Conservation (phyloP, 2,329 filamentous ascomycete genomes). For the Fusarium setosum region DNA sequence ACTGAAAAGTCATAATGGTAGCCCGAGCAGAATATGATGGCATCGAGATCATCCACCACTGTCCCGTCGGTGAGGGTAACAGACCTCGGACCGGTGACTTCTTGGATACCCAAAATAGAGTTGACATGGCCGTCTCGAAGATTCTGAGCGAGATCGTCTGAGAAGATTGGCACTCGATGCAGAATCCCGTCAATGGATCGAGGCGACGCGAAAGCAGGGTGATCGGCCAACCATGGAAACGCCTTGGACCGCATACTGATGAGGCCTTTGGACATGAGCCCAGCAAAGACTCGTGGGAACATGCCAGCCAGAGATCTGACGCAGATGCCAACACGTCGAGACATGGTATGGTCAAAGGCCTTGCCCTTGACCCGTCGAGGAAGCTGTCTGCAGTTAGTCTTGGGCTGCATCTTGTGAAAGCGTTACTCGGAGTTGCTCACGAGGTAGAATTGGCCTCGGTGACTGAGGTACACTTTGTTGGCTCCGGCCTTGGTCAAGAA, state of each 20-base stretch:
- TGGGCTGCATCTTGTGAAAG: no score
- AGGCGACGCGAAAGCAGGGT: slow-evolving; percentile 23
- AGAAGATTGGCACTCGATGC: slow-evolving; percentile 44
- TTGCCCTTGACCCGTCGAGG: slow-evolving; percentile 46
- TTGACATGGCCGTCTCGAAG: slow-evolving; percentile 43
- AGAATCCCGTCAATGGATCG: slow-evolving; percentile 30
- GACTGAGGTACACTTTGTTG: slow-evolving; percentile 56
- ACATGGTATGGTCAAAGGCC: slow-evolving; percentile 49
- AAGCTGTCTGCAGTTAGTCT: slow-evolving; percentile 28
- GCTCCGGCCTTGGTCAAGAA: slow-evolving; percentile 48
- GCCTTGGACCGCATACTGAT: slow-evolving; percentile 27
- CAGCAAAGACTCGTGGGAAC: slow-evolving; percentile 18
- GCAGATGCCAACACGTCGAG: slow-evolving; percentile 41
- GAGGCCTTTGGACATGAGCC: slow-evolving; percentile 34
- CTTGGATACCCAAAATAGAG: slow-evolving; percentile 42
- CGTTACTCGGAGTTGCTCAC: slow-evolving; percentile 22
- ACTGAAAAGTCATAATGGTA: slow-evolving; percentile 46
- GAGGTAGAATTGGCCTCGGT: slow-evolving; percentile 47
- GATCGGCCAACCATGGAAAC: slow-evolving; percentile 31
- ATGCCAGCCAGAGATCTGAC: slow-evolving; percentile 22
- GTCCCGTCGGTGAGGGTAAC: slow-evolving; percentile 45
- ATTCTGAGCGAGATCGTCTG: slow-evolving; percentile 43
- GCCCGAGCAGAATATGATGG: slow-evolving; percentile 48
- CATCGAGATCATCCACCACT: slow-evolving; percentile 47
- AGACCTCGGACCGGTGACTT: slow-evolving; percentile 44